These are phyloP conservation scores for Sugiyamaella lignohabitans DNA, from an alignment of 805 yeast genomes.

Conservation along the genomic window DNA sequence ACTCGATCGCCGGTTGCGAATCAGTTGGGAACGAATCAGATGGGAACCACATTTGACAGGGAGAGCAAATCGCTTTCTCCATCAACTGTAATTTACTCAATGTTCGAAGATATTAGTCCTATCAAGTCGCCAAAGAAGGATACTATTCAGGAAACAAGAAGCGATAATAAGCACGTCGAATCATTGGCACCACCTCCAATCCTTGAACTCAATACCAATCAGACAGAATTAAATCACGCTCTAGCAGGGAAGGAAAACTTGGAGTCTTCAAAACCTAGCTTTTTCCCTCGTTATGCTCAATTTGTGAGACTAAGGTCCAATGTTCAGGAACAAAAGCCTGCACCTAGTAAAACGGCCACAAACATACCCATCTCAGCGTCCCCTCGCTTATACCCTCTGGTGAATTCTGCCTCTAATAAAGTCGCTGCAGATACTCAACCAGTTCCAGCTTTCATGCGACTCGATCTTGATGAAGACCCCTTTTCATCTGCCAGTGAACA, in stretches of 20 bases:
- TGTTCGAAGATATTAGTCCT: constrained; percentile 5
- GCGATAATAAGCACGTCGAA: too few species aligned
- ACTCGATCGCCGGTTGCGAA: too few species aligned
- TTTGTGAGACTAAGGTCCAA: background rate
- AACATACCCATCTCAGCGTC: background rate
- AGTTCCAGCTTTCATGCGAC: background rate
- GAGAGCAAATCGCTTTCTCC: background rate
- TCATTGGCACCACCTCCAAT: too few species aligned
- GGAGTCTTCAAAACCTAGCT: too few species aligned
- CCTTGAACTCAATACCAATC: too few species aligned
- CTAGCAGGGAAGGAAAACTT: too few species aligned
- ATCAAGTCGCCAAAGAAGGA: background rate
- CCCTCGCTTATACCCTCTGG: background rate
- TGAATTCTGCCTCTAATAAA: too few species aligned
- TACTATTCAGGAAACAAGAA: background rate
- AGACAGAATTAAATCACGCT: background rate
- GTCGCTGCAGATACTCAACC: background rate
- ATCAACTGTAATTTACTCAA: background rate
- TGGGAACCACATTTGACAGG: too few species aligned
- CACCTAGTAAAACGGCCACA: background rate
- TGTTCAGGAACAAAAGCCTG: background rate
- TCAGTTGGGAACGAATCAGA: too few species aligned
- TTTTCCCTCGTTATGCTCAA: too few species aligned
- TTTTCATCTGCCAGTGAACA: background rate
- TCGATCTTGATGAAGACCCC: background rate